Conservation (phyloP, 768 basidiomycete species). For the Galerina sulciceps region DNA sequence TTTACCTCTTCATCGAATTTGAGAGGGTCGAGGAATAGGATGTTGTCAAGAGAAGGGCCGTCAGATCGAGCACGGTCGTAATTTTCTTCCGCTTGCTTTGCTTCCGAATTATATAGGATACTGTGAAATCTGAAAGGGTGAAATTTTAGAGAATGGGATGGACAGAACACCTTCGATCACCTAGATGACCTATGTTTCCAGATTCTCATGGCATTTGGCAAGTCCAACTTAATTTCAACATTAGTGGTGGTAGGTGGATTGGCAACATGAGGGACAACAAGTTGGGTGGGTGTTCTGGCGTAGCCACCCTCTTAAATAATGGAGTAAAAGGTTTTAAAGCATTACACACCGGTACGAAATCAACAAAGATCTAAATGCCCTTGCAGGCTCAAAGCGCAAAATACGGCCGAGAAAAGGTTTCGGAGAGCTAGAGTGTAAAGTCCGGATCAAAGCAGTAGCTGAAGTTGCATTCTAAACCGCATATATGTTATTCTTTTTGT, state of each 20-base stretch:
- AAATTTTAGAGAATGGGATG: background rate
- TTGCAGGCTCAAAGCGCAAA: constrained; percentile 78
- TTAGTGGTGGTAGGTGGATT: constrained; percentile 21
- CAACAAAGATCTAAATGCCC: constrained; percentile 74
- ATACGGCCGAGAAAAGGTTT: constrained; percentile 73
- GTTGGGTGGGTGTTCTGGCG: constrained; percentile 42
- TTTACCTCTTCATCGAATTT: constrained; percentile 62
- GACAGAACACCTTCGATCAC: constrained; percentile 33
- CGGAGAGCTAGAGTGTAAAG: constrained; percentile 56
- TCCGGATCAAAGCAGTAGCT: constrained; percentile 62
- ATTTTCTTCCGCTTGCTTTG: constrained; percentile 45
- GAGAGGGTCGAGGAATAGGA: constrained; percentile 59
- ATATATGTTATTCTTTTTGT: constrained; percentile 15
- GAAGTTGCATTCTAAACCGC: constrained; percentile 54
- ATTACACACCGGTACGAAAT: constrained; percentile 63
- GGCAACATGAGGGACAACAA: constrained; percentile 24
- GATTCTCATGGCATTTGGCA: constrained; percentile 65
- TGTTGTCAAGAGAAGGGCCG: constrained; percentile 23
- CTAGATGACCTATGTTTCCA: constrained; percentile 56
- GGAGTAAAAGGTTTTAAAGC: background rate
- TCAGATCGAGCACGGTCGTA: constrained; percentile 22
- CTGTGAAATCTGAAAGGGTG: constrained; percentile 37
- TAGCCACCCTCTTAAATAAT: background rate
- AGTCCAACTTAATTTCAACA: constrained; percentile 45
- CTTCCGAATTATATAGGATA: constrained; percentile 61